phyloP scores from a whole-genome alignment of 2,329 filamentous ascomycete genomes.

The Colletotrichum shisoi region DNA sequence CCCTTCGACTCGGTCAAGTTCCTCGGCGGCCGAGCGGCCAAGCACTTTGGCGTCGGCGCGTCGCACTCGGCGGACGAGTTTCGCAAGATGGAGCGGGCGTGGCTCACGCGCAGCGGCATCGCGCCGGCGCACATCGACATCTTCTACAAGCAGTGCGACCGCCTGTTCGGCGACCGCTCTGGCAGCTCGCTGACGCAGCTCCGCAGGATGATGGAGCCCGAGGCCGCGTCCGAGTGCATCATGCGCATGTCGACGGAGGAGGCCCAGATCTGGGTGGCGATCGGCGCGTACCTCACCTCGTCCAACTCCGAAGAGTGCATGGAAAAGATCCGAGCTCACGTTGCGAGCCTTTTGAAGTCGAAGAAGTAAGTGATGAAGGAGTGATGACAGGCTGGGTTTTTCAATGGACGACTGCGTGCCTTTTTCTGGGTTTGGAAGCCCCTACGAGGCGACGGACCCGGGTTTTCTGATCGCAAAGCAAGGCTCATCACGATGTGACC shows the following conservation, averaged over 20 bases:
- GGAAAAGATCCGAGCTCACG: not conserved
- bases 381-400: not conserved
- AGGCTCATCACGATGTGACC: not conserved
- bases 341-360: too few species aligned
- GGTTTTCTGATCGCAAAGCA: not conserved
- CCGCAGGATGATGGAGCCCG: not conserved
- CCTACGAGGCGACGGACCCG: too few species aligned
- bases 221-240: not conserved
- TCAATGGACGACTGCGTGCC: too few species aligned
- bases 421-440: not conserved
- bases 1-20: constrained; percentile 7
- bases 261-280: not conserved
- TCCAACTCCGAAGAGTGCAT: not conserved
- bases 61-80: not conserved
- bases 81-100: constrained; percentile 5
- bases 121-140: not conserved
- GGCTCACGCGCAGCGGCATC: constrained; percentile 12
- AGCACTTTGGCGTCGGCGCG: constrained; percentile 19
- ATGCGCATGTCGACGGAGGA: constrained; percentile 13
- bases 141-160: constrained; percentile 16
- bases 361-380: not conserved
- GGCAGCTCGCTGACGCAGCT: not conserved
- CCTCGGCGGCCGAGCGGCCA: constrained; percentile 14
- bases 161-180: not conserved
- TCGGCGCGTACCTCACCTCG: not conserved